Conservation (phyloP, 208 protist species). For the Wallacemonas collosoma region DNA sequence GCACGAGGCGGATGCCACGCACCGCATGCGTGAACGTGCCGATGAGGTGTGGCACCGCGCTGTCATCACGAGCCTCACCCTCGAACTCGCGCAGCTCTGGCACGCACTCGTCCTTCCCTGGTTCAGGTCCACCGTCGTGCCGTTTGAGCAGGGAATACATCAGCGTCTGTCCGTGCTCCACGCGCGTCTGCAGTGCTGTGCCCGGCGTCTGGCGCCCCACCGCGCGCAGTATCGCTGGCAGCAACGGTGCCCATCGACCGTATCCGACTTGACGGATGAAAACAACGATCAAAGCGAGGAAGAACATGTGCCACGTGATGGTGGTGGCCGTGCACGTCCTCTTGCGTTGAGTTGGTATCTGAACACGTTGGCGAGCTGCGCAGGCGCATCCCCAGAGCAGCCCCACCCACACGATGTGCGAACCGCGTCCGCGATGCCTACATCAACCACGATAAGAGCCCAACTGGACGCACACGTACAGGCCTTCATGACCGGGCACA, state of each 20-base stretch:
- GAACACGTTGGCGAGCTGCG: neutral
- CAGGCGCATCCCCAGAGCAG: no score
- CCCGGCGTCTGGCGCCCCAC: constrained; percentile 22
- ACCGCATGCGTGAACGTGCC: neutral
- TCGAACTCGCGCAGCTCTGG: constrained; percentile 37
- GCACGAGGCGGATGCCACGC: neutral
- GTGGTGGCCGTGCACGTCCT: neutral
- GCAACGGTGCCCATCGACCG: neutral
- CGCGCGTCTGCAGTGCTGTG: constrained; percentile 17
- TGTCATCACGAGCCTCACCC: constrained; percentile 23
- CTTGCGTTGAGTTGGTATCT: neutral
- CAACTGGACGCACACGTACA: neutral
- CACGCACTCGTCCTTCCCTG: constrained; percentile 29
- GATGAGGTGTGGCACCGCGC: neutral
- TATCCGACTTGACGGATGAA: no score
- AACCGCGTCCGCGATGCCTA: no score
- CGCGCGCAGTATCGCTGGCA: constrained; percentile 22
- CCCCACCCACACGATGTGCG: no score
- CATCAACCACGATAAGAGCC: no score
- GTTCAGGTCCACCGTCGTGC: constrained; percentile 25
- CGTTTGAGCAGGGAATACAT: constrained; percentile 19
- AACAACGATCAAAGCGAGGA: no score
- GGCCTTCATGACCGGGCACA: neutral
- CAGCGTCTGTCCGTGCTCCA: constrained; percentile 8
- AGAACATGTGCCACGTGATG: no score